phyloP scores from a whole-genome alignment of 2,329 filamentous ascomycete genomes.

The Chrysoporthe cubensis region DNA sequence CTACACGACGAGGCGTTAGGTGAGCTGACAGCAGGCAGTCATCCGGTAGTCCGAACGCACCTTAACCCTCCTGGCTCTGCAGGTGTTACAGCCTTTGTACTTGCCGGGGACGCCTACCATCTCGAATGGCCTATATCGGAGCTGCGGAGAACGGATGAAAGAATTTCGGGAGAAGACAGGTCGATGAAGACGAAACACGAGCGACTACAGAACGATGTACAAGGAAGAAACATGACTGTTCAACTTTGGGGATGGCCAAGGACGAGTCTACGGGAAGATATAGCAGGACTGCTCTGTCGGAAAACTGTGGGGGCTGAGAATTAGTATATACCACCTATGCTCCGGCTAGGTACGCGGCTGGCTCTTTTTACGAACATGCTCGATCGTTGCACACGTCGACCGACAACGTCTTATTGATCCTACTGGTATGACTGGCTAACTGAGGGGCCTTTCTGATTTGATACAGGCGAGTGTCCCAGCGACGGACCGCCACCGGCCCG shows the following conservation, averaged over 20 bases:
- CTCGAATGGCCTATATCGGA: conserved; percentile 7
- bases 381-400: neutral
- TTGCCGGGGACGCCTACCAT: conserved; percentile 68
- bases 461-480: neutral
- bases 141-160: neutral
- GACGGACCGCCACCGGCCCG: neutral
- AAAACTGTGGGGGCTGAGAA: neutral
- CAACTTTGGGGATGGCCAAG: neutral
- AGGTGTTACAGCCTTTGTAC: conserved; percentile 68
- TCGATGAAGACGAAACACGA: neutral
- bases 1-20: conserved; percentile 38
- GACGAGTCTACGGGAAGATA: conserved; percentile 2
- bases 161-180: no score
- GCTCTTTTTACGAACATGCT: neutral
- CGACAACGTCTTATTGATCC: neutral
- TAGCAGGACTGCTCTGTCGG: neutral
- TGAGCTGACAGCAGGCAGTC: neutral
- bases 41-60: conserved; percentile 39
- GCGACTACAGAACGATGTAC: neutral
- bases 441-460: neutral
- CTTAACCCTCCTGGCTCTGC: conserved; percentile 61
- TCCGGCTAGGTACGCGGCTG: neutral
- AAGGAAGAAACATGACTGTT: neutral
- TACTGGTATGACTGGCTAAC: neutral
- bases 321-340: neutral